Evolutionary conservation across 2,329 filamentous ascomycete genomes (phyloP).

Genomic region (Monosporascus sp.): DNA sequence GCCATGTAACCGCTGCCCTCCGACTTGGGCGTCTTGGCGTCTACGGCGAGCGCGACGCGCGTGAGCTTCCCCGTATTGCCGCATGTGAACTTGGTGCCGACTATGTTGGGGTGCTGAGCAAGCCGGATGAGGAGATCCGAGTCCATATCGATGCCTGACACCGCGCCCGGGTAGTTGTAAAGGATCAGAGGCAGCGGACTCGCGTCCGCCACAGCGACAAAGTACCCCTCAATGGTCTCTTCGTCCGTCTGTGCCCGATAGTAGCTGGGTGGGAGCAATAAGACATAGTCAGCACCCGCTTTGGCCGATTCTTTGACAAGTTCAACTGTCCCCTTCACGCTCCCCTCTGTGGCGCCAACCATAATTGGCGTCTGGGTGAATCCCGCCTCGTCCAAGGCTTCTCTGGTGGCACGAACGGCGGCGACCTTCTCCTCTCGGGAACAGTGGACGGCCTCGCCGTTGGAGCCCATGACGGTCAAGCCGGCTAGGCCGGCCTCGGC

Average conservation of each 20-base stretch:
- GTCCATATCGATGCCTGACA: slow-evolving; percentile 84
- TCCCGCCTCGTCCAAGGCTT: slow-evolving; percentile 75
- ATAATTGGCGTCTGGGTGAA: slow-evolving; percentile 74
- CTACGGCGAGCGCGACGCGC: slow-evolving; percentile 66
- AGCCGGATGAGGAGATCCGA: slow-evolving; percentile 79
- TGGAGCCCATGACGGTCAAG: slow-evolving; percentile 83
- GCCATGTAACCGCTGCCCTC: slow-evolving; percentile 70
- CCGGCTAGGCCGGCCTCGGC: slow-evolving; percentile 73
- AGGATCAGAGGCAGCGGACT: slow-evolving; percentile 74
- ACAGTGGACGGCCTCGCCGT: slow-evolving; percentile 84
- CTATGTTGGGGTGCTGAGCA: slow-evolving; percentile 73
- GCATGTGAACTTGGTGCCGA: slow-evolving; percentile 88
- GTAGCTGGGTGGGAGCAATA: slow-evolving; percentile 78
- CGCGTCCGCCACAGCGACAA: slow-evolving; percentile 66
- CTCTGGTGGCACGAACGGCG: slow-evolving; percentile 71
- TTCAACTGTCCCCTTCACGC: slow-evolving; percentile 73
- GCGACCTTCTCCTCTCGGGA: slow-evolving; percentile 69
- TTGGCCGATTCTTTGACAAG: slow-evolving; percentile 60
- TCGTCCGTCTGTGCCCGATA: slow-evolving; percentile 75
- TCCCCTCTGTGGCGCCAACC: slow-evolving; percentile 75
- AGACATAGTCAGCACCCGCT: slow-evolving; percentile 72
- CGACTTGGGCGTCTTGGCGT: slow-evolving; percentile 60
- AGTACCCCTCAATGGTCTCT: slow-evolving; percentile 67
- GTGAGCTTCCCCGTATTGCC: slow-evolving; percentile 87
- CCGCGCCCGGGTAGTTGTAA: slow-evolving; percentile 89